Conservation (phyloP, 176 grass and related monocot species). For the Lolium multiflorum region DNA sequence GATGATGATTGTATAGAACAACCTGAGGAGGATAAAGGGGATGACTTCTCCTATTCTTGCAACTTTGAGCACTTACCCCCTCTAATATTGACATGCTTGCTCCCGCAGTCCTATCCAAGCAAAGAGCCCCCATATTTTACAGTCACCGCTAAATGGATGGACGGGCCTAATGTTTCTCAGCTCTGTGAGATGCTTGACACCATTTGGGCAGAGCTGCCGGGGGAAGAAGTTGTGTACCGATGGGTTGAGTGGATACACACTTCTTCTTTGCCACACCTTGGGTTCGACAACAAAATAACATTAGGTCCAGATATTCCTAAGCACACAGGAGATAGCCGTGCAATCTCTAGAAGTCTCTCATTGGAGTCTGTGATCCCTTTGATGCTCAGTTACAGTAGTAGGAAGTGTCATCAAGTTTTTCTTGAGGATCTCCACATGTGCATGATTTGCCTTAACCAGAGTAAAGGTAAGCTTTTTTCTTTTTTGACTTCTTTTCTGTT, state of each 20-base stretch:
- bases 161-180: too few relatives aligned
- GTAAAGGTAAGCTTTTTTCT: conserved; percentile 36
- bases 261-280: conserved; percentile 51
- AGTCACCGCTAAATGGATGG: conserved; percentile 60
- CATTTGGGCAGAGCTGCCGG: too few relatives aligned
- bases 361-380: conserved; percentile 53
- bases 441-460: conserved; percentile 55
- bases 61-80: conserved; percentile 56
- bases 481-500: not conserved
- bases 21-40: conserved; percentile 17
- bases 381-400: conserved; percentile 47
- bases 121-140: conserved; percentile 57
- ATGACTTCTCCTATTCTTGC: conserved; percentile 50
- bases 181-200: too few relatives aligned
- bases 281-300: conserved; percentile 42
- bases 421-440: conserved; percentile 54
- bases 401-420: conserved; percentile 49
- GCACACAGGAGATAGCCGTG: conserved; percentile 9
- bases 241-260: conserved; percentile 50
- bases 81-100: conserved; percentile 56
- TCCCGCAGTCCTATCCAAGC: conserved; percentile 55
- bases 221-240: too few relatives aligned
- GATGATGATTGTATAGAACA: not conserved
- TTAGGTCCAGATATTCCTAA: conserved; percentile 34
- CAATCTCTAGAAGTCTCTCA: conserved; percentile 40